Conservation (phyloP, 2,329 filamentous ascomycete species). For the Venturia effusa region DNA sequence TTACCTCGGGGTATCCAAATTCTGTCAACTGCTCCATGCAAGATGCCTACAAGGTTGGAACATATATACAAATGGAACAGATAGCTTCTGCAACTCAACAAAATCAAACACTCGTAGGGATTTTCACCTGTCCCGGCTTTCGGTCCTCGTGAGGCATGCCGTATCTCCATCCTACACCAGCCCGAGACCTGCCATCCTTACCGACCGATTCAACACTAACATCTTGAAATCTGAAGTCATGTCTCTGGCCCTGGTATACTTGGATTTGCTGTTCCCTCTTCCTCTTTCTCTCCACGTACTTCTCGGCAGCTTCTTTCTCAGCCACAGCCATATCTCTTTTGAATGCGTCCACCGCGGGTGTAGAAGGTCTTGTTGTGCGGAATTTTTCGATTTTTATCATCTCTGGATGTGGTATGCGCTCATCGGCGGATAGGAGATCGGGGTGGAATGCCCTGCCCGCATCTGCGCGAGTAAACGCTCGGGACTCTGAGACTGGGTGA, state of each 20-base stretch:
- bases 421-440: slow-evolving; percentile 49
- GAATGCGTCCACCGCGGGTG: slow-evolving; percentile 19
- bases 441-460: slow-evolving; percentile 51
- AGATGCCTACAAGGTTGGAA: not conserved
- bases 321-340: slow-evolving; percentile 11
- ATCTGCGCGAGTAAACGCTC: slow-evolving; percentile 54
- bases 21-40: not conserved
- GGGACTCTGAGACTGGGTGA: slow-evolving; percentile 52
- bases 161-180: slow-evolving; percentile 48
- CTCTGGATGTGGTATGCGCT: slow-evolving; percentile 53
- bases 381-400: slow-evolving; percentile 39
- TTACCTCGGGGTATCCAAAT: not conserved
- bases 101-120: slow-evolving; percentile 44
- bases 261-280: slow-evolving; percentile 33
- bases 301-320: slow-evolving; percentile 20
- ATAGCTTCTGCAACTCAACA: not conserved
- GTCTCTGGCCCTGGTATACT: slow-evolving; percentile 38
- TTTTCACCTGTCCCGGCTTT: slow-evolving; percentile 53
- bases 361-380: not conserved
- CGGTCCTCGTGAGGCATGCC: slow-evolving; percentile 51
- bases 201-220: slow-evolving; percentile 46
- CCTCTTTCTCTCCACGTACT: slow-evolving; percentile 31
- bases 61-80: not conserved
- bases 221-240: slow-evolving; percentile 51
- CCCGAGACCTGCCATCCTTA: slow-evolving; percentile 39